Percentiles rank a stretch among this genome's conserved stretches.
phyloP scores from a whole-genome alignment of 495 filamentous ascomycete genomes.

The Aspergillus kassunensis region DNA sequence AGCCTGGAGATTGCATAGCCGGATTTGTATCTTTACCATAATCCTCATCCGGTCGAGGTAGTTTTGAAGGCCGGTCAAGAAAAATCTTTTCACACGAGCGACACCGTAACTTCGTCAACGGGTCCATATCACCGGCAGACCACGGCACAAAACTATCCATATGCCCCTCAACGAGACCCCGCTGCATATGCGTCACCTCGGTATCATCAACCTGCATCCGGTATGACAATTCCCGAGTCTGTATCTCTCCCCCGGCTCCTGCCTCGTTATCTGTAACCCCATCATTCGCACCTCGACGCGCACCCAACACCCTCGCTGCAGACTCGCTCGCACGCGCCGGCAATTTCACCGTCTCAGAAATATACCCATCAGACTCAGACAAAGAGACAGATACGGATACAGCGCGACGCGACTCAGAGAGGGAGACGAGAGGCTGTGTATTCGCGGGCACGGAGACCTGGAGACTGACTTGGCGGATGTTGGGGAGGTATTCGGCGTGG shows the following conservation, averaged over 20 bases:
- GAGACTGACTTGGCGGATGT: constrained; percentile 80
- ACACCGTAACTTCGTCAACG: constrained; percentile 58
- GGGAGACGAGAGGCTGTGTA: constrained; percentile 27
- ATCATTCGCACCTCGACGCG: too few species aligned
- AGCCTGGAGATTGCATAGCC: constrained; percentile 9
- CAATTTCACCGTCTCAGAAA: constrained; percentile 55
- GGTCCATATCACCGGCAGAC: constrained; percentile 61
- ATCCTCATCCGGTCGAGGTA: neutral
- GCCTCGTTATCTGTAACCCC: too few species aligned
- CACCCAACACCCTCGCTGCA: constrained; percentile 11
- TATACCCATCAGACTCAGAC: constrained; percentile 42
- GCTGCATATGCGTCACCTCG: constrained; percentile 12
- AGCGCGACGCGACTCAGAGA: constrained; percentile 40
- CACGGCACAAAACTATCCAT: constrained; percentile 58
- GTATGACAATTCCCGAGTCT: constrained; percentile 51
- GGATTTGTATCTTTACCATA: neutral
- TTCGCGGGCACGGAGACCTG: constrained; percentile 56
- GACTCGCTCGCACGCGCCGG: constrained; percentile 54
- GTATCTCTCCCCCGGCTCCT: too few species aligned
- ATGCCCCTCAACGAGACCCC: constrained; percentile 21
- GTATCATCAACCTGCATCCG: constrained; percentile 60
- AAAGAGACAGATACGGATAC: constrained; percentile 34
- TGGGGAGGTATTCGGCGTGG: constrained; percentile 82
- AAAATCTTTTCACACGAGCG: constrained; percentile 48
- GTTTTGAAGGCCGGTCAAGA: constrained; percentile 20